Base-by-base conservation (phyloP, 2,329 filamentous ascomycete genomes). In the Hypoxylon sp. region DNA sequence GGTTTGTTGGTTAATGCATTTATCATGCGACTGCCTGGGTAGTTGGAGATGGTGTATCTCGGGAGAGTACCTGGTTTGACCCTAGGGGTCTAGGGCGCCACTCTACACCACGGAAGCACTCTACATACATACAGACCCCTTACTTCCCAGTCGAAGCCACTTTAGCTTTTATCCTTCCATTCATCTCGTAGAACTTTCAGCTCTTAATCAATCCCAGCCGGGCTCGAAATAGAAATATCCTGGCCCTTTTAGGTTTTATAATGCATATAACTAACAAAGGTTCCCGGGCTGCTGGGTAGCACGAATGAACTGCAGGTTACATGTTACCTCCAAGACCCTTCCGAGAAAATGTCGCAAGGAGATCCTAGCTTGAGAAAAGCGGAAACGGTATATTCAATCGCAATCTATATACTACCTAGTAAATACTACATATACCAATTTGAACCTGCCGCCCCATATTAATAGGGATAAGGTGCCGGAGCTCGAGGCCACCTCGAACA, bases 171-270 rank as follows among this genome's bases (percentile, higher is more conserved):
- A 19, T 6, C n/a, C 39, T 44, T 44, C 9, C 8, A 17, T 44
- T 22, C 17, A 19, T 44, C 39, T 44, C 39, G 5, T 11, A 44
- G 39, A 19, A 19, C 3, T 44, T 22, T 44, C 39, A 44, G 39
- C 39, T 44, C 39, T 22, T 44, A 3, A 19, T 44, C 39, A 48
- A 42, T 22, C 29, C 39, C 17, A 10, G 10, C 26, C 19, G 14
- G 29, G 29, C 26, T 44, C n/a, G 44, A 31, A 33, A 13, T 17
- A 14, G 9, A 1, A 22, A 13, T 42, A 39, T 50, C 3, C 31
- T 26, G 26, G 17, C 47, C 63, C 14, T 46, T 59, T 48, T 59
- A 59, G 55, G 62, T 53, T 64, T 64, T 29, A 37, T n/a, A 24
- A 53, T 52, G 26, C 48, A 24, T 26, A 47, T 48, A 22, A 17